Conservation (phyloP, 2,329 filamentous ascomycete genomes). For the Sporothrix dimorphospora region DNA sequence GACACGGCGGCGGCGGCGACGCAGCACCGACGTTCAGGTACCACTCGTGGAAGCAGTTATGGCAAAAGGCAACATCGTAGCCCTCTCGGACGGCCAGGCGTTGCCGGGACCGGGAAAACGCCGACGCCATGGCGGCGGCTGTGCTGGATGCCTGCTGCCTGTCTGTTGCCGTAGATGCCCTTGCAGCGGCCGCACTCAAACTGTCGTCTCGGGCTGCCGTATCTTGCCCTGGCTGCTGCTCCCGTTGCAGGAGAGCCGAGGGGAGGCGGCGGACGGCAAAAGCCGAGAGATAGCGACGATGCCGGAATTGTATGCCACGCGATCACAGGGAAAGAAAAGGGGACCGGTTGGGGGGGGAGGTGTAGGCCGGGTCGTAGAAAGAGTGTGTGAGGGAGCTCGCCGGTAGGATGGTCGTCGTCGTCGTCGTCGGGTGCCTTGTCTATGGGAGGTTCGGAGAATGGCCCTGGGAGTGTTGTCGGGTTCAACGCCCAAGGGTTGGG, state of each 20-base stretch:
- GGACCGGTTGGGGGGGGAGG: background rate
- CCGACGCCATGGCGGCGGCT: constrained; percentile 37
- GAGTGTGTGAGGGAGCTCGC: background rate
- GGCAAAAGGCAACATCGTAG: constrained; percentile 82
- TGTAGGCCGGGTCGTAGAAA: background rate
- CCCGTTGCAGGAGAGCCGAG: background rate
- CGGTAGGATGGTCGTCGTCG: background rate
- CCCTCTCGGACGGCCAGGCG: constrained; percentile 55
- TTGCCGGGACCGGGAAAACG: constrained; percentile 30
- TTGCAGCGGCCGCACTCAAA: background rate
- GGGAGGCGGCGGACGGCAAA: constrained; percentile 7
- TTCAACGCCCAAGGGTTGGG: background rate
- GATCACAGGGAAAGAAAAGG: background rate
- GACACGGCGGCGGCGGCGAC: constrained; percentile 75
- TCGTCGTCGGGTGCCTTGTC: background rate
- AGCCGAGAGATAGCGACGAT: constrained; percentile 18
- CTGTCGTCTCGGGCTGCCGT: background rate
- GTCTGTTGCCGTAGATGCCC: constrained; percentile 26
- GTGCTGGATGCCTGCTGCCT: constrained; percentile 35
- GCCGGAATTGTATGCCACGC: background rate
- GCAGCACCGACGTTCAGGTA: constrained; percentile 68
- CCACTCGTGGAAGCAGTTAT: constrained; percentile 81
- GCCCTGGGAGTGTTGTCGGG: constrained; percentile 40
- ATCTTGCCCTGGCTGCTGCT: constrained; percentile 3
- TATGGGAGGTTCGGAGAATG: background rate